phyloP scores from a whole-genome alignment of 495 filamentous ascomycete species.

The Annulohypoxylon maeteangense region DNA sequence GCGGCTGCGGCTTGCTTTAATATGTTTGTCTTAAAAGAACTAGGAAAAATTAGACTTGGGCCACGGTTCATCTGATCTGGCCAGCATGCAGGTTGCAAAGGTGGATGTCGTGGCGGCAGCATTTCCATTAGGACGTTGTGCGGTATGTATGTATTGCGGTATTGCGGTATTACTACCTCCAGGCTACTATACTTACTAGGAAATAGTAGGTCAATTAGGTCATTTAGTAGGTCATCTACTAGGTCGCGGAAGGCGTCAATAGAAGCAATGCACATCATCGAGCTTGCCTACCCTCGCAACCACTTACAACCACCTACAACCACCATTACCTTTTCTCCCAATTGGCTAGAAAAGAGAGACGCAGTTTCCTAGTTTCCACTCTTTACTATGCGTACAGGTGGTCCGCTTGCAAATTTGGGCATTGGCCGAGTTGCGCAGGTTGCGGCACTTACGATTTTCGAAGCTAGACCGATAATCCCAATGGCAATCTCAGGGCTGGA shows the following conservation, averaged over 20 bases:
- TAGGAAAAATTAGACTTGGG: constrained; percentile 10
- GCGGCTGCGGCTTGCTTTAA: constrained; percentile 29
- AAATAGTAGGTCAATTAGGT: not conserved
- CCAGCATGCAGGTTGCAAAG: constrained; percentile 30
- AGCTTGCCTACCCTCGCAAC: not conserved
- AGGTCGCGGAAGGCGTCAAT: constrained; percentile 38
- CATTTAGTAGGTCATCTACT: constrained; percentile 3
- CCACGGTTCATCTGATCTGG: constrained; percentile 45
- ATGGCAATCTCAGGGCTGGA: constrained; percentile 3
- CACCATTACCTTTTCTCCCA: constrained; percentile 42
- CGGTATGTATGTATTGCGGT: constrained; percentile 8
- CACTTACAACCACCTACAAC: constrained; percentile 37
- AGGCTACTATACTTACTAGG: not conserved
- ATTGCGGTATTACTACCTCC: not conserved
- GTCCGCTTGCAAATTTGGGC: constrained; percentile 24
- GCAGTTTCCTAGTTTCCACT: constrained; percentile 34
- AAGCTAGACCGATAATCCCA: constrained; percentile 34
- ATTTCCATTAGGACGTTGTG: constrained; percentile 36
- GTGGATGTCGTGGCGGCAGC: constrained; percentile 43
- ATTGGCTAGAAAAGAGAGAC: constrained; percentile 33
- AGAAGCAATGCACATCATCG: constrained; percentile 44
- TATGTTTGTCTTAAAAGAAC: constrained; percentile 32
- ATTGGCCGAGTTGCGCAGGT: constrained; percentile 33
- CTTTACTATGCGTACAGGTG: constrained; percentile 36
- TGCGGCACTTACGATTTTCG: constrained; percentile 32